phyloP scores from a whole-genome alignment of 164 flowering plant species.

The Liriodendron chinense region DNA sequence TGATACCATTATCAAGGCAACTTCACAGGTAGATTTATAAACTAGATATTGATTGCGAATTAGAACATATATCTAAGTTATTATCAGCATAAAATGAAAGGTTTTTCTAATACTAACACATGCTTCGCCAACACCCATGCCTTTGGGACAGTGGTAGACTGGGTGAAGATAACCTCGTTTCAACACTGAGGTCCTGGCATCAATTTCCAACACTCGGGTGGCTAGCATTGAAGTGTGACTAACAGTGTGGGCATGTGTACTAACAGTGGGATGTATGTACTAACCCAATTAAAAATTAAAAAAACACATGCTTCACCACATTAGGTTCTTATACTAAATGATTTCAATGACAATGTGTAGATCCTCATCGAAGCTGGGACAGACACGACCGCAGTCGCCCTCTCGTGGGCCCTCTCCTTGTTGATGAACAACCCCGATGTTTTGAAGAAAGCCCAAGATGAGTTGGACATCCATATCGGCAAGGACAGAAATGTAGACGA shows the following conservation, averaged over 20 bases:
- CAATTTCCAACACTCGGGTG: too few relatives aligned
- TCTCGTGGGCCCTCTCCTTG: conserved; percentile 6
- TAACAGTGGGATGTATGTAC: too few relatives aligned
- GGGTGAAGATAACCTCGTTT: too few relatives aligned
- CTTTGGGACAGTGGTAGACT: too few relatives aligned
- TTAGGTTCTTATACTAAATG: neutral
- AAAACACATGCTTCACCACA: neutral
- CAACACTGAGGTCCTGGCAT: too few relatives aligned
- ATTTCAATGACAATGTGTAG: neutral
- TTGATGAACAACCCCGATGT: neutral
- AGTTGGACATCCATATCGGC: conserved; percentile 12
- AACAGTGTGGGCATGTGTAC: too few relatives aligned
- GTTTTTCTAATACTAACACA: too few relatives aligned
- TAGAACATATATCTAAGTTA: too few relatives aligned
- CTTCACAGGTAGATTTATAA: conserved; percentile 5
- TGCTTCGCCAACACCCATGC: too few relatives aligned
- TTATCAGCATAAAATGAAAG: too few relatives aligned
- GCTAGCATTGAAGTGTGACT: too few relatives aligned
- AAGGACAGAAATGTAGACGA: conserved; percentile 5
- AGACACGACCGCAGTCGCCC: conserved; percentile 7
- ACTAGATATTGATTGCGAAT: too few relatives aligned
- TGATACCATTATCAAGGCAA: conserved; percentile 12
- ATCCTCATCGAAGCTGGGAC: neutral
- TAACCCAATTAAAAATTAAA: neutral
- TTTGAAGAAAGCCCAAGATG: conserved; percentile 10